Base-by-base conservation (phyloP, 2,329 filamentous ascomycete species). In the Nigrospora sphaerica region DNA sequence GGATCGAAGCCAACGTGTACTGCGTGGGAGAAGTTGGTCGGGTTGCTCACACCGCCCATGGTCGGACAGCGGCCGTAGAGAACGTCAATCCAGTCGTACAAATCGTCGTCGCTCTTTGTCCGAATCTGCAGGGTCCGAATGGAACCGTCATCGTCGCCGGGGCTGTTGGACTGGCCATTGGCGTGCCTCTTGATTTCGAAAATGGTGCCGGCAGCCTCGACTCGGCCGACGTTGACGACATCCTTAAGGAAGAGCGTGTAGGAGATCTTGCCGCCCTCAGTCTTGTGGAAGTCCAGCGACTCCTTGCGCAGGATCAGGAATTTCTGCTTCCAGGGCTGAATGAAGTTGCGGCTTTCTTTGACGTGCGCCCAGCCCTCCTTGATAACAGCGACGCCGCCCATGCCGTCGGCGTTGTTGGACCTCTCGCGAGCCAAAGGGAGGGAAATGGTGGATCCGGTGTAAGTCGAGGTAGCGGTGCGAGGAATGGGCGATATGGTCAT, bases 81-180 rank as follows among this genome's bases (percentile, higher is more conserved):
- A 64, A 91, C 88, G 66, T 98, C 93, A 60, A 97, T 95, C 93
- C 93, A 98, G 59, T 95, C 90, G 67, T 98, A 98, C 45, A 98
- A 82, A 57, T 98, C 93, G 61, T 95, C 92, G 60, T 98, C 93
- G 47, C 84, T 86, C 69, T 96, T 95, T 58, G 97, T 90, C 63
- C 87, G 89, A 65, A 95, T 93, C 53, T 93, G 90, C 44, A 96
- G 80, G 4, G 88, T 87, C 64, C 87, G 89, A 48, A 85, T 86
- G 10, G 84, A 79, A 32, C 88, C 83, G 53, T 96, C 92, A 54
- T 89, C 84, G 39, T 87, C 86, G 44, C 85, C 81, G 12, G 89
- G 80, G 50, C 85, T 88, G 43, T 78, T 80, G 40, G 84, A 88
- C 35, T 77, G 69, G 35, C 81, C 83, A 57, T 83, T 84, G 41